Evolutionary conservation across 257 asterid species (phyloP), one percentile per base, ranked within the genome.

Genomic region (Paraleonurus japonicus): DNA sequence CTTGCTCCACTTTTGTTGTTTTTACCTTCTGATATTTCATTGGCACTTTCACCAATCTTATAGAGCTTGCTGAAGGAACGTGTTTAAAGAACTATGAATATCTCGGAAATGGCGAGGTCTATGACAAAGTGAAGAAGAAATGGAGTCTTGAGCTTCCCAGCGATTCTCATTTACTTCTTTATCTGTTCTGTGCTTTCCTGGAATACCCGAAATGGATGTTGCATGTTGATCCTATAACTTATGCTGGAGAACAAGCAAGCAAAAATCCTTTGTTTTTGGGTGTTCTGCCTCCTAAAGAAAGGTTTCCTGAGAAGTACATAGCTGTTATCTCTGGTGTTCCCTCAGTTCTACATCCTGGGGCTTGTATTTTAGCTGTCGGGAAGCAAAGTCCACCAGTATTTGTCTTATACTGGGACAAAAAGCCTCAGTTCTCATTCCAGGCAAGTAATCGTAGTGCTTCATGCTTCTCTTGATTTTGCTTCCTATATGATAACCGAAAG

Each of bases 131-230:
- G 55, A 82, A 84, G 69, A 88, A 86, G 82, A 90, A 93, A 80
- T 93, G 96, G 97, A 85, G 80, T 63, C 81, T 72, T 27, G 95
- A 87, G 72, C 88, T 89, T 77, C 97, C 96, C 35, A 87, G 92
- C 23, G 99, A 94, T 84, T 91, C 97, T 63, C 96, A 89, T 76
- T 76, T 91, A 78, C 96, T 94, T 54, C 85, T 94, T 59, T 94
- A 94, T 81, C 84, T 94, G 63, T 94, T 94, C 75, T 94, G 96
- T 78, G 97, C 99, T 72, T 87, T 91, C 78, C 79, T 94, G 82
- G 99, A 94, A 81, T 81, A 87, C 77, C 99, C 97, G 2, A 91
- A 87, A 64, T 94, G 99, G 99, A 88, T 91, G 99, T 85, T 94
- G 76, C 99, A 94, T 77, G 92, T 86, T 53, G 99, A 94, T 85